Conservation (phyloP, 2,329 filamentous ascomycete genomes). For the Epicoccum sorghinum region DNA sequence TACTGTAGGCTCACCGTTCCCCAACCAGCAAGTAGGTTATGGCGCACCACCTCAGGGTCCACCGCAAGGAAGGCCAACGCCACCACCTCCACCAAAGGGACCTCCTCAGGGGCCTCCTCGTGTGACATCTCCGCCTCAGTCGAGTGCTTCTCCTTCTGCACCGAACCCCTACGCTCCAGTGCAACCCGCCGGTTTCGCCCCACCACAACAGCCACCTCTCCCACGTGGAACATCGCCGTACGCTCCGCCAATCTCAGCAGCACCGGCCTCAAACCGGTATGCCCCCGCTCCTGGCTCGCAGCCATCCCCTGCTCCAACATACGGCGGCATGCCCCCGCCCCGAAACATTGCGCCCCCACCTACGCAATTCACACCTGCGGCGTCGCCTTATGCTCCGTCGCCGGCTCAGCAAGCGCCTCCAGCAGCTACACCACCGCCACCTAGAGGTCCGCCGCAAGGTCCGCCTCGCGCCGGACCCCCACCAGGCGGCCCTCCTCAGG, state of each 20-base stretch:
- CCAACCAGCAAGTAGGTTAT: constrained; percentile 60
- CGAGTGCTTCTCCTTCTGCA: constrained; percentile 55
- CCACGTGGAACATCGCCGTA: constrained; percentile 84
- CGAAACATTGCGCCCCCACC: constrained; percentile 54
- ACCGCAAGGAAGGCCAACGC: constrained; percentile 66
- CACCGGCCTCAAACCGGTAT: constrained; percentile 64
- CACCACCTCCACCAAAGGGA: constrained; percentile 85
- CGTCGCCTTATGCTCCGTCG: constrained; percentile 47
- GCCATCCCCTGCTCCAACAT: constrained; percentile 47
- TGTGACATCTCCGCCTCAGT: constrained; percentile 70
- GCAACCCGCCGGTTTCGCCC: constrained; percentile 52
- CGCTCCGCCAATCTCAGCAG: constrained; percentile 77
- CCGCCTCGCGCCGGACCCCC: constrained; percentile 50
- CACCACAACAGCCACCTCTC: constrained; percentile 62
- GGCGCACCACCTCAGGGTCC: constrained; percentile 57
- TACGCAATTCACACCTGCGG: constrained; percentile 37
- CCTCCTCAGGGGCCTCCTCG: constrained; percentile 51
- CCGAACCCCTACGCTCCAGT: constrained; percentile 65
- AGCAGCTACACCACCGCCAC: constrained; percentile 51
- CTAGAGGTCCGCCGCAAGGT: constrained; percentile 47
- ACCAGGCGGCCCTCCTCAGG: constrained; percentile 41
- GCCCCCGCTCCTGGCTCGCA: constrained; percentile 67
- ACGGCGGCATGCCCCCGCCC: constrained; percentile 47
- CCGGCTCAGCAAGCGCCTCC: constrained; percentile 46
- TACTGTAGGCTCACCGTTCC: constrained; percentile 77